Conservation (phyloP, 768 basidiomycete species). For the Scleroderma bovista region DNA sequence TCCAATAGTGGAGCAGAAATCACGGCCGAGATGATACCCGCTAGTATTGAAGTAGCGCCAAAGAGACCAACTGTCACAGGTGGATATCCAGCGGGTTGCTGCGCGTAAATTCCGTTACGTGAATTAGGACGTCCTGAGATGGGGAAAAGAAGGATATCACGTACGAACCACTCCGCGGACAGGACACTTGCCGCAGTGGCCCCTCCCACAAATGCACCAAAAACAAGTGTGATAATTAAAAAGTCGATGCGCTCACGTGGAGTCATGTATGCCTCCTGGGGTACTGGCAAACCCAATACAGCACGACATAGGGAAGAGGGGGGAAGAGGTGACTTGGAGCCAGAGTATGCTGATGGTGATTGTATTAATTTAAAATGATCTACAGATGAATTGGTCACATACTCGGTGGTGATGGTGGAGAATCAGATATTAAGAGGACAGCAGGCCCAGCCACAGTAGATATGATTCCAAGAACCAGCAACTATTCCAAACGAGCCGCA, state of each 20-base stretch:
- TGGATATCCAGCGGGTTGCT: conserved; percentile 74
- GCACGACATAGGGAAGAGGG: conserved; percentile 50
- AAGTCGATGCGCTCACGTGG: conserved; percentile 68
- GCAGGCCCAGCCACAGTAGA: conserved; percentile 57
- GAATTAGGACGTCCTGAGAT: not conserved
- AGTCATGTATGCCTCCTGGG: conserved; percentile 51
- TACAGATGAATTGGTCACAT: not conserved
- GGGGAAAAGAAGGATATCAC: conserved; percentile 14
- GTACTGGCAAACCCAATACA: conserved; percentile 39
- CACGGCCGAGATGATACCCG: conserved; percentile 66
- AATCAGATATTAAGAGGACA: conserved; percentile 50
- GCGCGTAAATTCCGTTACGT: not conserved
- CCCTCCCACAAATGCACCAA: conserved; percentile 63
- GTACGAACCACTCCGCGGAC: conserved; percentile 62
- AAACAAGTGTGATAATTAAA: conserved; percentile 48
- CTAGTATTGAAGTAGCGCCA: conserved; percentile 61
- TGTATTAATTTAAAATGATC: no score
- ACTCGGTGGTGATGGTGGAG: conserved; percentile 81
- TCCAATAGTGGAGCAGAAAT: conserved; percentile 74
- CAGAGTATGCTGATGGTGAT: conserved; percentile 51
- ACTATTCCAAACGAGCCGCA: conserved; percentile 35
- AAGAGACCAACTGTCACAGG: conserved; percentile 60
- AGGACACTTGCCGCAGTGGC: conserved; percentile 61
- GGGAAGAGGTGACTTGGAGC: conserved; percentile 51
- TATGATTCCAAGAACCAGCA: conserved; percentile 67